phyloP scores from a whole-genome alignment of 129 eudicot species.

The Flaveria linearis region DNA sequence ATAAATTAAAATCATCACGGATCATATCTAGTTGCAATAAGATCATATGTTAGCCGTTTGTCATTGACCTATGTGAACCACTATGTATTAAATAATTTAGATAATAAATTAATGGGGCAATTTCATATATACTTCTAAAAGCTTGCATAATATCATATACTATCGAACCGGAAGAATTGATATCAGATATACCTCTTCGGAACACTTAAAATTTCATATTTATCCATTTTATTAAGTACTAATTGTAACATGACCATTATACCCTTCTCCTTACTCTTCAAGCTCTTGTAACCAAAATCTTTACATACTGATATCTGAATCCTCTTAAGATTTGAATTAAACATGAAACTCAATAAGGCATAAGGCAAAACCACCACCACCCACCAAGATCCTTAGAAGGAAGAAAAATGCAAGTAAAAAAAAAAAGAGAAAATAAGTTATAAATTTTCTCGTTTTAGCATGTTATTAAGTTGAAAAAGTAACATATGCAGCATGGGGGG shows the following conservation, averaged over 20 bases:
- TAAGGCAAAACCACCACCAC: neutral
- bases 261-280: neutral
- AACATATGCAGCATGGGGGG: constrained; percentile 87
- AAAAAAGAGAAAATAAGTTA: neutral
- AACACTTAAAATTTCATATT: neutral
- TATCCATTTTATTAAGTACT: neutral
- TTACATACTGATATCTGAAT: constrained; percentile 2
- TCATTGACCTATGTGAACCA: constrained; percentile 2
- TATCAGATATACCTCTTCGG: neutral
- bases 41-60: constrained; percentile 16
- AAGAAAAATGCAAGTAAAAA: neutral
- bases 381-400: constrained; percentile 2
- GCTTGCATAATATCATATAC: neutral
- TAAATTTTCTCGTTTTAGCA: neutral
- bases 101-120: neutral
- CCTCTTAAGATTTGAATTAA: neutral
- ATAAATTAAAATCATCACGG: neutral
- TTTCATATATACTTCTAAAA: neutral
- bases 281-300: neutral
- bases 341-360: neutral
- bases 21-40: constrained; percentile 3
- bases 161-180: neutral
- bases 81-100: neutral
- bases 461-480: neutral
- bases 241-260: neutral